phyloP scores from a whole-genome alignment of 2,329 filamentous ascomycete species.

The Colletotrichum graminicola region DNA sequence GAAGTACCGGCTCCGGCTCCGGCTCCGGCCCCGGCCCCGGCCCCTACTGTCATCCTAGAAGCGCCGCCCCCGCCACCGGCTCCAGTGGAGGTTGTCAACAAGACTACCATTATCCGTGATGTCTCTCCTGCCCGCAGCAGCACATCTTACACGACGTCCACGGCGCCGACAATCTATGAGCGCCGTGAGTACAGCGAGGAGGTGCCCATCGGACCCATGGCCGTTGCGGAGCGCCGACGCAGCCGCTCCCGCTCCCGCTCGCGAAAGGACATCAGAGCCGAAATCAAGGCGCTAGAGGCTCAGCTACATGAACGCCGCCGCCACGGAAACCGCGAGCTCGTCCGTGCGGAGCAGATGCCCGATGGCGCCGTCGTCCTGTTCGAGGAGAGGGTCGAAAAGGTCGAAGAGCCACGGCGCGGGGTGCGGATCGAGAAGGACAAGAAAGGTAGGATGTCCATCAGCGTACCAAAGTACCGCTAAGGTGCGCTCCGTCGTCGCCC shows the following conservation, averaged over 20 bases:
- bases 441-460: constrained; percentile 95
- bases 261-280: constrained; percentile 74
- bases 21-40: constrained; percentile 21
- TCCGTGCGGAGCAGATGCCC: constrained; percentile 68
- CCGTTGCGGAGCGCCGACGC: constrained; percentile 54
- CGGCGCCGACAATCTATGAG: constrained; percentile 55
- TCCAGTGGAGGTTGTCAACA: constrained; percentile 57
- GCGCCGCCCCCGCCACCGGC: constrained; percentile 49
- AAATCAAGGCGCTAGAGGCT: constrained; percentile 78
- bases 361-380: constrained; percentile 75
- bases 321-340: constrained; percentile 62
- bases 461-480: constrained; percentile 79
- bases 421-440: constrained; percentile 87
- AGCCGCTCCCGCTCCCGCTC: constrained; percentile 57
- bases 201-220: constrained; percentile 55
- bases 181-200: constrained; percentile 53
- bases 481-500: constrained; percentile 55
- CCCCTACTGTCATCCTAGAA: constrained; percentile 51
- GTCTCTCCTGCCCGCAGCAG: constrained; percentile 59
- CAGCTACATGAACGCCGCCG: constrained; percentile 60
- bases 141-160: constrained; percentile 50
- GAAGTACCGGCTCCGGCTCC: constrained; percentile 43
- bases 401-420: constrained; percentile 66
- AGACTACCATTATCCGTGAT: constrained; percentile 62
- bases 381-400: constrained; percentile 68